These are phyloP conservation scores for Phalaenopsis hybrid DNA, from an alignment of 116 monocot species.

Conservation along the genomic window DNA sequence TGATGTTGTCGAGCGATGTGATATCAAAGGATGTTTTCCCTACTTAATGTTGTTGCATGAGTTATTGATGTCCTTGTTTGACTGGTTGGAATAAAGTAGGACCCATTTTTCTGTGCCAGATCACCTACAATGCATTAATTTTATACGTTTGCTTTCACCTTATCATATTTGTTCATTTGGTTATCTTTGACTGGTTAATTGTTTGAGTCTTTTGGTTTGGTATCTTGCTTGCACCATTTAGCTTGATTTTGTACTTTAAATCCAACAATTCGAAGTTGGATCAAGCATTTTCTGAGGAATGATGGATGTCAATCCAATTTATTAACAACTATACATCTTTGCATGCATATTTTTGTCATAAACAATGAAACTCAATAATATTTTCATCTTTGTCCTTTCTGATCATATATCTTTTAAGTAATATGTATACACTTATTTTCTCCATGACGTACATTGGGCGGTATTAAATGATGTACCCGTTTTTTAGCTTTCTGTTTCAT, in stretches of 20 bases:
- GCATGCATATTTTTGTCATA: not conserved
- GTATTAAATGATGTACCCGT: not conserved
- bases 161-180: not conserved
- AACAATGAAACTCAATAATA: not conserved
- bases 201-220: not conserved
- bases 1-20: no score
- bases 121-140: no score
- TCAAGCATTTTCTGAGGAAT: no score
- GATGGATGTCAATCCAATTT: not conserved
- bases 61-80: no score
- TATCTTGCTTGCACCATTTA: not conserved
- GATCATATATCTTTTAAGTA: no score
- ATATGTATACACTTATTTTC: no score
- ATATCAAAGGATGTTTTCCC: no score
- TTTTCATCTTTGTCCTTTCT: not conserved
- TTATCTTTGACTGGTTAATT: not conserved
- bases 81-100: no score
- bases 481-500: not conserved
- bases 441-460: no score
- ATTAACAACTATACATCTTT: not conserved
- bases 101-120: no score
- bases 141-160: no score
- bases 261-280: not conserved
- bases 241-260: not conserved
- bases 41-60: no score